Evolutionary conservation across 1,139 yeast species (phyloP).

Genomic region (Geotrichum fermentans): DNA sequence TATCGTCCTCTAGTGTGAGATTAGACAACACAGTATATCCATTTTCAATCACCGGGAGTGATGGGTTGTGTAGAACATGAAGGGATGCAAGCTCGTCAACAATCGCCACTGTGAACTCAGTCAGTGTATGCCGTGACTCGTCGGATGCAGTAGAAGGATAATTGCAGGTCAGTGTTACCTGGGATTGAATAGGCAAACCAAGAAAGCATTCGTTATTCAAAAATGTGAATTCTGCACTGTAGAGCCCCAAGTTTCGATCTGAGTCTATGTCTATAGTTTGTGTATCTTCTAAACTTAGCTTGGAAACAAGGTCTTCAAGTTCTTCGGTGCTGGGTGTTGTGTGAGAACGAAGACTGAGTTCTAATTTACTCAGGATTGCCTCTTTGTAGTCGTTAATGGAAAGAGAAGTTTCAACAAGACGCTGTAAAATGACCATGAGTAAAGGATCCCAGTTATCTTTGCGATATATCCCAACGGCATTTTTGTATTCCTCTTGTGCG

Average conservation of each 20-base stretch:
- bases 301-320: neutral
- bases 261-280: neutral
- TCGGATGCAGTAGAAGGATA: conserved; percentile 8
- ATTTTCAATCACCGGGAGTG: neutral
- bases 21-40: neutral
- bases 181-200: conserved; percentile 27
- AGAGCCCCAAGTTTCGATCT: conserved; percentile 12
- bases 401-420: conserved; percentile 24
- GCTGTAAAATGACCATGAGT: conserved; percentile 23
- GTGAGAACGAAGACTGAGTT: conserved; percentile 11
- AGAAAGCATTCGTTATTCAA: conserved; percentile 25
- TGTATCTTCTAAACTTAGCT: neutral
- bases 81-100: conserved; percentile 24
- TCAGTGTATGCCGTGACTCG: conserved; percentile 7
- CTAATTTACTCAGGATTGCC: conserved; percentile 25
- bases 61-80: conserved; percentile 23
- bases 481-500: conserved; percentile 36
- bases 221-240: conserved; percentile 26
- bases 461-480: conserved; percentile 29
- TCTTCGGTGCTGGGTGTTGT: neutral
- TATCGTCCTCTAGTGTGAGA: conserved; percentile 7
- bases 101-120: conserved; percentile 20
- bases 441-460: conserved; percentile 30
- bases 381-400: conserved; percentile 19
- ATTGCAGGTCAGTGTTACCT: conserved; percentile 24